Percentiles rank a stretch among this genome's conserved stretches.
Conservation (phyloP, 2,329 filamentous ascomycete species). For the Sordariomycetes sp. region DNA sequence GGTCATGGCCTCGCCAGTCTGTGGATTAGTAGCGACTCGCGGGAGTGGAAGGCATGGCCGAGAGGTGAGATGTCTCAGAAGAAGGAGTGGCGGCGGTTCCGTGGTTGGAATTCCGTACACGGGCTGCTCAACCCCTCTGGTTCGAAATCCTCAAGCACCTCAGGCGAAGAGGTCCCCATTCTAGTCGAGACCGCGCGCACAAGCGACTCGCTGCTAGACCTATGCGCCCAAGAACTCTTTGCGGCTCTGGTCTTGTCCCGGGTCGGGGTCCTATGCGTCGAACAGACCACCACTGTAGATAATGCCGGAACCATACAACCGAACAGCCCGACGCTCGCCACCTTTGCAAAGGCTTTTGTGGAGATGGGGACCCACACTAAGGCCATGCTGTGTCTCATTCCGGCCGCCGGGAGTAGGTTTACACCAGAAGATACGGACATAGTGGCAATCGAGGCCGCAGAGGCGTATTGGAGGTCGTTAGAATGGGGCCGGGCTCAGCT, state of each 20-base stretch:
- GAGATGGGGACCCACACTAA: conserved; percentile 6
- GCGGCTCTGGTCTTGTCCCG: neutral
- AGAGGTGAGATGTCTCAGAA: neutral
- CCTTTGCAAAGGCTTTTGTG: conserved; percentile 7
- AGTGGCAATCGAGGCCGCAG: neutral
- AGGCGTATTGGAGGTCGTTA: neutral
- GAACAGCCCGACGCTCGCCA: conserved; percentile 3
- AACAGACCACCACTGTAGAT: conserved; percentile 1
- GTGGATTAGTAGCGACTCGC: neutral
- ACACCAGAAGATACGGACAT: neutral
- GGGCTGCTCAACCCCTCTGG: neutral
- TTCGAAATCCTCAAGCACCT: neutral
- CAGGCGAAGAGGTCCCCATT: neutral
- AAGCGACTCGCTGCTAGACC: conserved; percentile 6
- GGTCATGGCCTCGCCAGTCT: neutral
- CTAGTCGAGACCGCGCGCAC: neutral
- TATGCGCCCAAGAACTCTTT: conserved; percentile 9
- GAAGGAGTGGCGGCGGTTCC: neutral
- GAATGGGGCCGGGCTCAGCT: neutral
- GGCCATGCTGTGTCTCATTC: conserved; percentile 7
- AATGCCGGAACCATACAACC: conserved; percentile 5
- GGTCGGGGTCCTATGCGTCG: neutral
- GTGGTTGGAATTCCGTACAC: neutral
- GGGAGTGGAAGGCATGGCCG: neutral
- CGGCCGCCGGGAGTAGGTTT: neutral